Evolutionary conservation across 2,329 filamentous ascomycete genomes (phyloP).

Genomic region (Neonectria magnoliae): DNA sequence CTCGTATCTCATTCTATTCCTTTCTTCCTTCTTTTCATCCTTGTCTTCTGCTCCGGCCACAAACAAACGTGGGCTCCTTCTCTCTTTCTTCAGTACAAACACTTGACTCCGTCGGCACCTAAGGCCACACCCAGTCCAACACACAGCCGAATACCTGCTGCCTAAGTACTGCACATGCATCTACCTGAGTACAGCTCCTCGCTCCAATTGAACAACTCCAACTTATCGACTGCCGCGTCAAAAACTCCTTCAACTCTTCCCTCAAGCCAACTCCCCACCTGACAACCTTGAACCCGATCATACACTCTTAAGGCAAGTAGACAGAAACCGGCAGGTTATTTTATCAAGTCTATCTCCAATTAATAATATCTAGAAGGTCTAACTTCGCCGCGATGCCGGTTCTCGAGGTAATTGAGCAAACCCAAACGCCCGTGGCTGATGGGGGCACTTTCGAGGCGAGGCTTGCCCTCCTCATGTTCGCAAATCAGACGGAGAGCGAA

Average conservation of each 20-base stretch:
- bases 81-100: too few species aligned
- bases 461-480: background rate
- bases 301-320: background rate
- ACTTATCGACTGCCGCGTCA: background rate
- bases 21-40: background rate
- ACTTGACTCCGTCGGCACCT: background rate
- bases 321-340: background rate
- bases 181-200: background rate
- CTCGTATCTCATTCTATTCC: background rate
- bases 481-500: background rate
- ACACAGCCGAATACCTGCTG: background rate
- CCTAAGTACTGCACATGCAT: too few species aligned
- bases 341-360: background rate
- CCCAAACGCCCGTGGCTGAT: background rate
- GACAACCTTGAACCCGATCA: background rate
- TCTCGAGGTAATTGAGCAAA: background rate
- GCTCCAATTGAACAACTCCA: background rate
- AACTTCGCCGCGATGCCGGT: background rate
- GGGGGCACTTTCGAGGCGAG: background rate
- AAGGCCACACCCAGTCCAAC: background rate
- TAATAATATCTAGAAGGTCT: background rate
- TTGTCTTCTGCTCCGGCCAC: background rate
- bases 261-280: background rate
- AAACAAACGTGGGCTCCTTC: too few species aligned
- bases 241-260: background rate